phyloP scores from a whole-genome alignment of 2,329 filamentous ascomycete species.

The Plectosphaerella cucumerina region DNA sequence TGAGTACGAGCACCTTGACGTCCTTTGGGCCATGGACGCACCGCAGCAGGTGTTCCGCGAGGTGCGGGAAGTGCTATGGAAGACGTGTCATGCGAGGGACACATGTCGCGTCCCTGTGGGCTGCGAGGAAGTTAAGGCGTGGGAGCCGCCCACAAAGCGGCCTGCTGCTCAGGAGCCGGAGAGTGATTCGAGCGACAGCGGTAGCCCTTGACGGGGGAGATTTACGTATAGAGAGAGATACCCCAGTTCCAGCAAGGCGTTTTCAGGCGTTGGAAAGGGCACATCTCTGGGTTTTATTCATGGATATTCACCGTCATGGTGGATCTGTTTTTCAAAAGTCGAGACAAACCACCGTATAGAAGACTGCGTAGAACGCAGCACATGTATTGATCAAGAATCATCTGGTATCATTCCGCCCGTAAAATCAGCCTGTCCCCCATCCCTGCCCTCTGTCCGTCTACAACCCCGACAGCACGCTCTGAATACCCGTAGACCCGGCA shows the following conservation, averaged over 20 bases:
- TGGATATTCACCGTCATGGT: no score
- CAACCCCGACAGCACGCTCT: slow-evolving; percentile 71
- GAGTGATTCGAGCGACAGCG: no score
- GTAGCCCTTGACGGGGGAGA: neutral
- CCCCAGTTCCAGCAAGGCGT: neutral
- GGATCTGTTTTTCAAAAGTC: no score
- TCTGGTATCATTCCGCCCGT: neutral
- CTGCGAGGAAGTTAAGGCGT: slow-evolving; percentile 49
- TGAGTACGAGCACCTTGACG: slow-evolving; percentile 89
- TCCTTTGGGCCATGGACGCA: slow-evolving; percentile 90
- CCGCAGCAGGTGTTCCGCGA: slow-evolving; percentile 79
- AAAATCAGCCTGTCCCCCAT: neutral
- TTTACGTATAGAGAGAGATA: neutral
- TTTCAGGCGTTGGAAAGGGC: neutral
- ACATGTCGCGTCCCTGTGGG: slow-evolving; percentile 61
- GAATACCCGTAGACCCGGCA: slow-evolving; percentile 73
- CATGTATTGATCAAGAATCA: neutral
- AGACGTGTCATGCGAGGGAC: slow-evolving; percentile 56
- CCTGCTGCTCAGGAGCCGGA: neutral
- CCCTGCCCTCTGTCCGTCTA: slow-evolving; percentile 14
- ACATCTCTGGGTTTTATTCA: no score
- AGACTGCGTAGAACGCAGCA: no score
- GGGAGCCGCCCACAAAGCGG: slow-evolving; percentile 20
- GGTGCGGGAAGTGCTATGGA: slow-evolving; percentile 79
- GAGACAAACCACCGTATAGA: no score